These are phyloP conservation scores for Penicillium coffeae DNA, from an alignment of 495 filamentous ascomycete genomes.

Conservation along the genomic window DNA sequence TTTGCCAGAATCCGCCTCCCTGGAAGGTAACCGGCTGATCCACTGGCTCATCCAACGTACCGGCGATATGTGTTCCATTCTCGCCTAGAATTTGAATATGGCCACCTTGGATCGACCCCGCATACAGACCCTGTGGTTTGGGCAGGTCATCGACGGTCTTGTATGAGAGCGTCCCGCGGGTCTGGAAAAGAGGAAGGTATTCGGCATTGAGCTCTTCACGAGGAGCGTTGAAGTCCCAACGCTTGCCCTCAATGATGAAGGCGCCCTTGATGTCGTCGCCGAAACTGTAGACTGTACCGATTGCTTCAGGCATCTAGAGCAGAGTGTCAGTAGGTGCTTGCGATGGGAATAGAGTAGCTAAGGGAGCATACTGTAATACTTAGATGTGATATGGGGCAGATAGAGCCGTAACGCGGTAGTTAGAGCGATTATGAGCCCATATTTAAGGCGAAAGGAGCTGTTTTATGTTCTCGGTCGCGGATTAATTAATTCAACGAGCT, in stretches of 20 bases:
- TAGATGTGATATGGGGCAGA: too few relatives aligned
- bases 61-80: background rate
- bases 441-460: background rate
- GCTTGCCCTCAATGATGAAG: background rate
- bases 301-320: background rate
- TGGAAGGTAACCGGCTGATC: background rate
- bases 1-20: background rate
- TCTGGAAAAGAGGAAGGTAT: background rate
- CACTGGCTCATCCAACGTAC: background rate
- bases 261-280: background rate
- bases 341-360: too few relatives aligned
- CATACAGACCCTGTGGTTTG: background rate
- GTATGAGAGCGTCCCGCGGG: background rate
- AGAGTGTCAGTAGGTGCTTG: background rate
- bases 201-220: background rate
- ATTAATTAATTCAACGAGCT: background rate
- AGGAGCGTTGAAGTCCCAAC: background rate
- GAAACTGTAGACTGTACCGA: background rate
- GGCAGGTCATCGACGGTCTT: background rate
- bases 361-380: too few relatives aligned
- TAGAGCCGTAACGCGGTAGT: too few relatives aligned
- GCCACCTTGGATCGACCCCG: background rate
- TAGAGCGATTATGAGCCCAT: too few relatives aligned
- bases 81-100: background rate
- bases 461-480: background rate